Conservation (phyloP, 2,329 filamentous ascomycete species). For the Coniochaeta prunicola region DNA sequence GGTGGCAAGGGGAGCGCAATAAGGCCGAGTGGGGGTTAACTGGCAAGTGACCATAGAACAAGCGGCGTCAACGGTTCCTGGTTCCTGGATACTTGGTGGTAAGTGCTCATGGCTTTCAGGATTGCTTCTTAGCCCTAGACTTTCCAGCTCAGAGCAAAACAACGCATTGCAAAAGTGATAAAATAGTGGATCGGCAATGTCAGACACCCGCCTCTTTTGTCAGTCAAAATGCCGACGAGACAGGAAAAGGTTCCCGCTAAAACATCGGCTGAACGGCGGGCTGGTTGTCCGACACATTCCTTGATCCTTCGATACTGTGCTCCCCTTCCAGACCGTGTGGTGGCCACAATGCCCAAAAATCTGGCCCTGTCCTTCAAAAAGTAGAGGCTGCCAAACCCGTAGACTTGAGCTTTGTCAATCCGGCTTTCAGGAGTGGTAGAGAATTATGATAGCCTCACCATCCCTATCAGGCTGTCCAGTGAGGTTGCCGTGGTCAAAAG, state of each 20-base stretch:
- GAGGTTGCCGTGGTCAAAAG: not conserved
- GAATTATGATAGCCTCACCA: too few species aligned
- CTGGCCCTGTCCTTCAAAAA: not conserved
- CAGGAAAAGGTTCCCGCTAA: not conserved
- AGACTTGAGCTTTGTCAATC: not conserved
- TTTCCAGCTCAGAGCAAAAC: not conserved
- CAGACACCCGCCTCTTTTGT: not conserved
- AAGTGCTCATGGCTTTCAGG: not conserved
- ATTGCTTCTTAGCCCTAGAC: not conserved
- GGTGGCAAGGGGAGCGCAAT: conserved; percentile 7
- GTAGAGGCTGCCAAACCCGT: not conserved
- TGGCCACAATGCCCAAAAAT: not conserved
- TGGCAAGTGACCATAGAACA: conserved; percentile 3
- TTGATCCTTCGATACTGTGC: not conserved
- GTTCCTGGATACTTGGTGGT: conserved; percentile 5
- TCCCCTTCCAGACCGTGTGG: not conserved
- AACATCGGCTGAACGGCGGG: not conserved
- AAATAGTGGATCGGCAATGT: not conserved
- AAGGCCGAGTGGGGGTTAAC: conserved; percentile 13
- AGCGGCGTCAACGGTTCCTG: conserved; percentile 6
- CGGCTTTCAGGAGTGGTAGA: not conserved
- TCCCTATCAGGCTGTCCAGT: too few species aligned
- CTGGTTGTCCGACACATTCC: not conserved
- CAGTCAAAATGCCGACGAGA: not conserved
- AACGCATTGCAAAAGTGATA: not conserved